phyloP scores from a whole-genome alignment of 768 basidiomycete genomes.

The Harrya chromipes region DNA sequence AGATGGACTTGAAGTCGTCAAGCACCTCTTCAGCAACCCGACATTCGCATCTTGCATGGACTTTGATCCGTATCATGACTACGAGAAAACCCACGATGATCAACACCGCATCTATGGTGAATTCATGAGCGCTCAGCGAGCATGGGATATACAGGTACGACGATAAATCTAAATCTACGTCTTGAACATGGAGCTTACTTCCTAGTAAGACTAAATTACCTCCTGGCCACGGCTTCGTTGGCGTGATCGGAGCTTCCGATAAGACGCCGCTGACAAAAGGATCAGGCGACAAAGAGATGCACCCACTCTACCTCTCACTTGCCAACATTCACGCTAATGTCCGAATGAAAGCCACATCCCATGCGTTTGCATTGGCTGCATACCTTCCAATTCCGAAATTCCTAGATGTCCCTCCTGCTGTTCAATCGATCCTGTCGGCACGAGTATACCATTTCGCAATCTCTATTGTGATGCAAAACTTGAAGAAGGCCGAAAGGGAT shows the following conservation, averaged over 20 bases:
- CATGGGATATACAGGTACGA: slow-evolving; percentile 27
- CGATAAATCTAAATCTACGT: no score
- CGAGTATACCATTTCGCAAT: slow-evolving; percentile 29
- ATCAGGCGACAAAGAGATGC: slow-evolving; percentile 30
- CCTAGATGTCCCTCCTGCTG: slow-evolving; percentile 10
- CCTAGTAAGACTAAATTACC: background rate
- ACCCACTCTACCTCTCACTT: slow-evolving; percentile 30
- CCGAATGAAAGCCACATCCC: slow-evolving; percentile 31
- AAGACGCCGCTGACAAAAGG: slow-evolving; percentile 33
- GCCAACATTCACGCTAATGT: slow-evolving; percentile 33
- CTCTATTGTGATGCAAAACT: slow-evolving; percentile 27
- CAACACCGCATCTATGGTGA: slow-evolving; percentile 9
- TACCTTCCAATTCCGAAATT: slow-evolving; percentile 34
- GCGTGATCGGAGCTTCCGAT: slow-evolving; percentile 30
- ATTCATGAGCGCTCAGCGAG: slow-evolving; percentile 21
- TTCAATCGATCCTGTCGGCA: slow-evolving; percentile 25
- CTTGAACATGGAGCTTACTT: background rate
- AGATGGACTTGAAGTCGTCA: slow-evolving; percentile 27
- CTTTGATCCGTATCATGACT: slow-evolving; percentile 1
- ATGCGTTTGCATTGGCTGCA: slow-evolving; percentile 26
- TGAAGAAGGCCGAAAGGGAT: slow-evolving; percentile 27
- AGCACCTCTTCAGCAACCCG: slow-evolving; percentile 25
- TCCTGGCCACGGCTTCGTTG: slow-evolving; percentile 25
- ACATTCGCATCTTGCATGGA: slow-evolving; percentile 11
- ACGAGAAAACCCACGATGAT: background rate